A percentile compares a stretch with the other conserved stretches of the same genome.
These are phyloP conservation scores for Monosporascus ibericus DNA, from an alignment of 2,329 filamentous ascomycete species.

Conservation along the genomic window DNA sequence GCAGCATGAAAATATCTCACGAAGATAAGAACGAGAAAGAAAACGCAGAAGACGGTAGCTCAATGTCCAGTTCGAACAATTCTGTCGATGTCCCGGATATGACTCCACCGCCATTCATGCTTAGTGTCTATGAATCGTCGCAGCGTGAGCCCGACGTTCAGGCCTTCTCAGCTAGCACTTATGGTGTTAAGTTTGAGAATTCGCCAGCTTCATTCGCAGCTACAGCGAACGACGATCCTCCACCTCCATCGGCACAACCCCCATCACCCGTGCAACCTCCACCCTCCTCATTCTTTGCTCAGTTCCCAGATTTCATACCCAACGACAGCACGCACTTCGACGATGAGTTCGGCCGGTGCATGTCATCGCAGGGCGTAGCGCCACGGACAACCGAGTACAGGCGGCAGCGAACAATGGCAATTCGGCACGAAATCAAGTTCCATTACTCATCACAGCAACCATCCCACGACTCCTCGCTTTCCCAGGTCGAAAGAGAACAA, in stretches of 20 bases:
- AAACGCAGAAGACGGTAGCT: not conserved
- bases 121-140: not conserved
- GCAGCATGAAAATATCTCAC: not conserved
- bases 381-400: slow-evolving; percentile 8
- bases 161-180: not conserved
- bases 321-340: slow-evolving; percentile 15
- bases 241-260: not conserved
- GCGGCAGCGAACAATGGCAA: slow-evolving; percentile 10
- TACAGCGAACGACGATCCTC: not conserved
- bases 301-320: slow-evolving; percentile 16
- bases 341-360: slow-evolving; percentile 20
- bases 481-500: not conserved
- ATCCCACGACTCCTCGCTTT: not conserved
- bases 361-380: slow-evolving; percentile 17
- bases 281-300: slow-evolving; percentile 19
- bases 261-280: slow-evolving; percentile 7
- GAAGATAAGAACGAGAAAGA: not conserved
- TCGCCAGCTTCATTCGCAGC: not conserved
- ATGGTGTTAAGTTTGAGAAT: not conserved
- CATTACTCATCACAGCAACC: slow-evolving; percentile 7
- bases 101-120: not conserved
- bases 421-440: slow-evolving; percentile 12
- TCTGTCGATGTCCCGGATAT: not conserved
- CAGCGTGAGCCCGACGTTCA: not conserved
- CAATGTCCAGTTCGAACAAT: not conserved